A percentile compares a stretch with the other conserved stretches of the same genome.
These are phyloP conservation scores for Mortierella polycephala DNA, from an alignment of 371 early-diverging fungal genomes.

Conservation along the genomic window DNA sequence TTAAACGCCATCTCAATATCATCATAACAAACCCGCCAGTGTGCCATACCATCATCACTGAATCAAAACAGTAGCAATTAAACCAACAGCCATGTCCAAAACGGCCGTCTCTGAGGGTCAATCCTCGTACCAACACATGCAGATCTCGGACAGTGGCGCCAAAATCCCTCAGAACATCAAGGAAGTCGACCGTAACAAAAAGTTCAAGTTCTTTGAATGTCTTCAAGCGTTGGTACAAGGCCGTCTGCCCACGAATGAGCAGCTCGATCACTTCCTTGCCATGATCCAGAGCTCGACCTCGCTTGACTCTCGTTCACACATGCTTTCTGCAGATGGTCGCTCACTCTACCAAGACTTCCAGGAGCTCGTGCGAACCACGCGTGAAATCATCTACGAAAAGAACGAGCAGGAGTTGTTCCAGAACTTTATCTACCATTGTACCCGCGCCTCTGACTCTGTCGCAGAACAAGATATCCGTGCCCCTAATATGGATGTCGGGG, in stretches of 20 bases:
- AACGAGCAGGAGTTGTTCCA: conserved; percentile 72
- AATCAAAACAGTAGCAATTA: neutral
- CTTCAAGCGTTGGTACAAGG: conserved; percentile 65
- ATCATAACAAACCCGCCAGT: neutral
- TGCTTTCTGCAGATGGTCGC: conserved; percentile 63
- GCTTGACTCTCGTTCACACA: conserved; percentile 58
- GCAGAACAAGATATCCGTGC: conserved; percentile 6
- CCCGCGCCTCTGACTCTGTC: conserved; percentile 19
- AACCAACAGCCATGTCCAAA: conserved; percentile 11
- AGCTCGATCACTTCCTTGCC: conserved; percentile 60
- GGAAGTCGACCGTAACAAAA: conserved; percentile 46
- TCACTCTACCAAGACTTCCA: conserved; percentile 61
- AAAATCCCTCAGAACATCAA: conserved; percentile 39
- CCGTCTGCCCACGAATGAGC: conserved; percentile 70
- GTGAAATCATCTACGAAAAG: conserved; percentile 60
- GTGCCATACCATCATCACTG: neutral
- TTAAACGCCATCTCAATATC: neutral
- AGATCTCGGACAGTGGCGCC: conserved; percentile 41
- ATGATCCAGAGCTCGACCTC: conserved; percentile 55
- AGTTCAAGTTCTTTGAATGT: conserved; percentile 59
- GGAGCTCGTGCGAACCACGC: conserved; percentile 56
- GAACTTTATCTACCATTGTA: conserved; percentile 65
- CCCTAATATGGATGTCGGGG: conserved; percentile 25
- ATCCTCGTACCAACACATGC: conserved; percentile 16
- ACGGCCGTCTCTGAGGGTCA: conserved; percentile 19